Evolutionary conservation across 768 basidiomycete genomes (phyloP).

Genomic region (Mycena galopus): DNA sequence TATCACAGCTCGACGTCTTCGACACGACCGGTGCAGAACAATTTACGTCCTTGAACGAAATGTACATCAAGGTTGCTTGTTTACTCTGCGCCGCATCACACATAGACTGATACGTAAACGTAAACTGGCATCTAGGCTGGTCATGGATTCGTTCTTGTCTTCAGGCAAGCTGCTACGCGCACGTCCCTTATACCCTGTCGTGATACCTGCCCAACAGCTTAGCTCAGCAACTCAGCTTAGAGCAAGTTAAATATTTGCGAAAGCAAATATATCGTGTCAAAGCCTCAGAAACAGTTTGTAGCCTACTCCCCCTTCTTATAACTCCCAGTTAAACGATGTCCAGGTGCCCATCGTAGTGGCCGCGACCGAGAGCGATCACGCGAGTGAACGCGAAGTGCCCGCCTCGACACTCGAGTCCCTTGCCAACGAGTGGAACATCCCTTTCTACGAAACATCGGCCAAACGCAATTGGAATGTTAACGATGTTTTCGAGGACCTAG

Average conservation of each 20-base stretch:
- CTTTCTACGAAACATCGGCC: too few relatives aligned
- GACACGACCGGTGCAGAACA: neutral
- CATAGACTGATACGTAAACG: too few relatives aligned
- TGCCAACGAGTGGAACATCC: too few relatives aligned
- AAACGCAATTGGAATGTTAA: constrained; percentile 81
- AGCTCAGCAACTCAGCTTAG: constrained; percentile 82
- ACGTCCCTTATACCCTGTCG: neutral
- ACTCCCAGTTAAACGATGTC: constrained; percentile 3
- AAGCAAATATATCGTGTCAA: constrained; percentile 86
- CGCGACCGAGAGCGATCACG: constrained; percentile 86
- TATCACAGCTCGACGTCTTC: neutral
- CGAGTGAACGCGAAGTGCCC: constrained; percentile 82
- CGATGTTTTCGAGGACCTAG: constrained; percentile 82
- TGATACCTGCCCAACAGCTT: constrained; percentile 58
- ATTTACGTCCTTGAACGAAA: neutral
- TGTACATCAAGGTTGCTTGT: too few relatives aligned
- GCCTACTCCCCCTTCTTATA: neutral
- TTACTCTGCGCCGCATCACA: too few relatives aligned
- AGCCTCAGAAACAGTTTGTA: constrained; percentile 70
- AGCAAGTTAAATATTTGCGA: constrained; percentile 82
- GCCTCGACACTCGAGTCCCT: constrained; percentile 70
- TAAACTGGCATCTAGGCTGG: neutral
- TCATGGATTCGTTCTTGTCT: too few relatives aligned
- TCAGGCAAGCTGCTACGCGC: too few relatives aligned
- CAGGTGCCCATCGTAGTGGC: constrained; percentile 88